Evolutionary conservation across 2,329 filamentous ascomycete genomes (phyloP).

Genomic region (Nannizziopsis arthrosporioides): DNA sequence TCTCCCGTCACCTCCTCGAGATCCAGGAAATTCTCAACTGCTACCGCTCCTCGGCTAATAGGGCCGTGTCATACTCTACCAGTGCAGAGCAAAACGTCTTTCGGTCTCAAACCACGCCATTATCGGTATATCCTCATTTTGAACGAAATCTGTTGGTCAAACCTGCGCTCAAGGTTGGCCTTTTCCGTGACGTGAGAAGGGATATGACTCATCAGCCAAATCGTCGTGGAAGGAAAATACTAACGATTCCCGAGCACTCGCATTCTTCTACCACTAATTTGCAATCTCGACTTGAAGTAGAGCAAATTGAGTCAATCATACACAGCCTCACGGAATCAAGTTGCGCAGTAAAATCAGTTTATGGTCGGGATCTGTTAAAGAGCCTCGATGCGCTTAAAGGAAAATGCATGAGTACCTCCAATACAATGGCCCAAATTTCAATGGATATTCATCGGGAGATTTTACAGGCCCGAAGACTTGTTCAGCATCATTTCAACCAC

Average conservation of each 20-base stretch:
- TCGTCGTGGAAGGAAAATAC: not conserved
- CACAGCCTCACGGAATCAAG: not conserved
- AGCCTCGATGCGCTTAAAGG: slow-evolving; percentile 28
- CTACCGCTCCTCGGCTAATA: slow-evolving; percentile 10
- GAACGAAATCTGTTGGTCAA: not conserved
- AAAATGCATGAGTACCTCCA: not conserved
- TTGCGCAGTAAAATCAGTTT: slow-evolving; percentile 16
- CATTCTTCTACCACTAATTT: not conserved
- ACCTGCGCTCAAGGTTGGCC: not conserved
- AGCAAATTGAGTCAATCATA: slow-evolving; percentile 2
- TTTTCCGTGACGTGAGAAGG: not conserved
- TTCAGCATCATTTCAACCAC: slow-evolving; percentile 11
- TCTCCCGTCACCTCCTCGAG: slow-evolving; percentile 34
- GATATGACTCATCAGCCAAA: not conserved
- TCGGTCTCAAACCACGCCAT: not conserved
- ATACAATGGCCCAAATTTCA: not conserved
- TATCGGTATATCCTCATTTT: not conserved
- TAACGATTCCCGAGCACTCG: not conserved
- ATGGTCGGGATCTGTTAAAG: slow-evolving; percentile 28
- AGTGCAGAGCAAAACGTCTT: not conserved
- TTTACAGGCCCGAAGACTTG: slow-evolving; percentile 14
- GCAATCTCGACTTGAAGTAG: not conserved
- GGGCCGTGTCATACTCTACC: not conserved
- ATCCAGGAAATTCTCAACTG: slow-evolving; percentile 35
- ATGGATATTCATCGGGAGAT: slow-evolving; percentile 15